Percentiles rank a stretch among this genome's conserved stretches.
Evolutionary conservation across 345 rosid genomes (phyloP).

Genomic region (Conringia planisiliqua): DNA sequence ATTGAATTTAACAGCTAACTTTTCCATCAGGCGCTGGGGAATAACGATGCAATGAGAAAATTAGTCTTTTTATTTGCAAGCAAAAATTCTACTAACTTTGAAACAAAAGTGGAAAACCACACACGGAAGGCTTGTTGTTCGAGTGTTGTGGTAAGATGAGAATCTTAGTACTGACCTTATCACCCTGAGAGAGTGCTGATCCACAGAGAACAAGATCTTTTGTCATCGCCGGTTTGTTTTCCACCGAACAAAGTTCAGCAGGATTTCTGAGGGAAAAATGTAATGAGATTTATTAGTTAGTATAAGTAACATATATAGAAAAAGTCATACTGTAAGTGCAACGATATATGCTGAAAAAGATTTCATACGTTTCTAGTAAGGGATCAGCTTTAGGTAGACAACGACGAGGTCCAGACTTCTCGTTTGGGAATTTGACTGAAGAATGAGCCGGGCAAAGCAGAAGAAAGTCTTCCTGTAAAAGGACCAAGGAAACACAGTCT

Average conservation of each 20-base stretch:
- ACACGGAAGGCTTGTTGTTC: not conserved
- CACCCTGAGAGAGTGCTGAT: conserved; percentile 73
- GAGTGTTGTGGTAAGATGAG: not conserved
- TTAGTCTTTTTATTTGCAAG: not conserved
- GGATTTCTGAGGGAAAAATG: conserved; percentile 40
- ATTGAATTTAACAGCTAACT: conserved; percentile 50
- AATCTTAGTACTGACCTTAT: conserved; percentile 54
- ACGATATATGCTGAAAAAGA: not conserved
- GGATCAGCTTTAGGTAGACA: not conserved
- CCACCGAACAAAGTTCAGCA: conserved; percentile 29
- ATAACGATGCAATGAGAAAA: not conserved
- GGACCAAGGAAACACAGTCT: conserved; percentile 3
- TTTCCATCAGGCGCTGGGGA: conserved; percentile 52
- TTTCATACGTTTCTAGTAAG: not conserved
- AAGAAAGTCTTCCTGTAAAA: conserved; percentile 62
- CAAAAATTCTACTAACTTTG: not conserved
- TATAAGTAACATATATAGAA: not conserved
- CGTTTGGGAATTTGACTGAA: conserved; percentile 59
- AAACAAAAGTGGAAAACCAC: not conserved
- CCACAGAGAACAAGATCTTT: conserved; percentile 73
- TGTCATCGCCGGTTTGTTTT: conserved; percentile 22
- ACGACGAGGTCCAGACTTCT: conserved; percentile 36
- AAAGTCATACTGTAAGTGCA: not conserved
- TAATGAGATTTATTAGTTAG: not conserved
- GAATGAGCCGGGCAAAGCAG: conserved; percentile 77